Percentiles rank a stretch among this genome's conserved stretches.
These are phyloP conservation scores for Dryas drummondii DNA, from an alignment of 306 rosid genomes.

Conservation along the genomic window DNA sequence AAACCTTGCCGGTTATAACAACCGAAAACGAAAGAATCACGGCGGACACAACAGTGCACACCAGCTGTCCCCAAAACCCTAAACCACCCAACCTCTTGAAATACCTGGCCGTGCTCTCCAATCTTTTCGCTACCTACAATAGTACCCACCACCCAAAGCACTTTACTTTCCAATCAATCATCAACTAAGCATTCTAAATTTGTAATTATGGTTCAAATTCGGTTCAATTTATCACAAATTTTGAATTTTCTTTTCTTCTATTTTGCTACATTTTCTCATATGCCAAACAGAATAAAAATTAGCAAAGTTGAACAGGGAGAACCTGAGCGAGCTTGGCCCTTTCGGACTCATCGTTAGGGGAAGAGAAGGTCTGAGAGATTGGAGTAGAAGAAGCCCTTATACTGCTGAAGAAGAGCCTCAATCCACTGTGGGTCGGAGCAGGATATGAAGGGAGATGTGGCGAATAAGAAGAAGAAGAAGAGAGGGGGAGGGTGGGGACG, in stretches of 20 bases:
- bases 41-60: slow-evolving; percentile 83
- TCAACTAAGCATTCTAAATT: neutral
- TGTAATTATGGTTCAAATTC: neutral
- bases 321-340: slow-evolving; percentile 86
- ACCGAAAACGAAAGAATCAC: slow-evolving; percentile 92
- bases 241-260: neutral
- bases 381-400: slow-evolving; percentile 51
- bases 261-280: slow-evolving; percentile 6
- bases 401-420: slow-evolving; percentile 29
- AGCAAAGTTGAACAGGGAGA: neutral
- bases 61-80: slow-evolving; percentile 97
- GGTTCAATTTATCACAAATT: neutral
- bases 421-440: slow-evolving; percentile 31
- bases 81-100: slow-evolving; percentile 88
- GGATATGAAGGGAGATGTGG: slow-evolving; percentile 12
- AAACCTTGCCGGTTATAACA: slow-evolving; percentile 71
- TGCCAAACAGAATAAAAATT: neutral
- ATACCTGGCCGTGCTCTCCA: slow-evolving; percentile 81
- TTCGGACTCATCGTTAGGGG: slow-evolving; percentile 63
- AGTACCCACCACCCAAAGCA: slow-evolving; percentile 18
- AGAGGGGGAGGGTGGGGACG: slow-evolving; percentile 23
- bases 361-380: slow-evolving; percentile 39
- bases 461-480: slow-evolving; percentile 19
- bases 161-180: slow-evolving; percentile 14
- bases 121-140: slow-evolving; percentile 77